Evolutionary conservation across 768 basidiomycete genomes (phyloP).

Genomic region (Asterophora parasitica): DNA sequence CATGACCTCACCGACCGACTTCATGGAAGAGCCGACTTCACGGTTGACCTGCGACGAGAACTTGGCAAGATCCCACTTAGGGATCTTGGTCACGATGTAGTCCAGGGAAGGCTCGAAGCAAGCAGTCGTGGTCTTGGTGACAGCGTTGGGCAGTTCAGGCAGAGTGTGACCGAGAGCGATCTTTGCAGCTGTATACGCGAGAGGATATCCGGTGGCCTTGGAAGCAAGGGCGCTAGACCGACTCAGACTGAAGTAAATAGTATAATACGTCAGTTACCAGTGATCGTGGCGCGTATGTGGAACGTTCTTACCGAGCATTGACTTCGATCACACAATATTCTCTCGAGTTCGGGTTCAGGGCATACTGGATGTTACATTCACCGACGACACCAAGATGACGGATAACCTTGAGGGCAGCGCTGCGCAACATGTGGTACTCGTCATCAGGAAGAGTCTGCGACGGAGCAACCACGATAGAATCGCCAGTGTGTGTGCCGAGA

Average conservation of each 20-base stretch:
- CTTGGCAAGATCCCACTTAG: slow-evolving; percentile 99
- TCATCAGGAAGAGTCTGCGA: slow-evolving; percentile 97
- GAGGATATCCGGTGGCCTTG: slow-evolving; percentile 97
- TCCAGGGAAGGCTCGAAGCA: slow-evolving; percentile 99
- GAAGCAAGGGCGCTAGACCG: slow-evolving; percentile 95
- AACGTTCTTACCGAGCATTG: slow-evolving; percentile 71
- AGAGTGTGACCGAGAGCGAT: slow-evolving; percentile 97
- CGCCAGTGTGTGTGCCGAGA: slow-evolving; percentile 97
- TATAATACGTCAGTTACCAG: not conserved
- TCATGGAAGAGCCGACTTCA: slow-evolving; percentile 96
- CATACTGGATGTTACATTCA: slow-evolving; percentile 98
- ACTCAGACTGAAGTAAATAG: slow-evolving; percentile 45
- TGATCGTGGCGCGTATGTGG: slow-evolving; percentile 1
- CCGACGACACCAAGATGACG: slow-evolving; percentile 90
- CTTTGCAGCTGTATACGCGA: slow-evolving; percentile 98
- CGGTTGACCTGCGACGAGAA: slow-evolving; percentile 93
- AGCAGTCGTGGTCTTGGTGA: slow-evolving; percentile 98
- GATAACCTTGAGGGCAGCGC: slow-evolving; percentile 93
- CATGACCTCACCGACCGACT: slow-evolving; percentile 99
- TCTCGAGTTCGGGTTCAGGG: slow-evolving; percentile 84
- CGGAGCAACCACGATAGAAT: slow-evolving; percentile 98
- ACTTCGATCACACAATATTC: slow-evolving; percentile 99
- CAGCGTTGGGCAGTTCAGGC: slow-evolving; percentile 96
- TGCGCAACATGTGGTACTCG: slow-evolving; percentile 98
- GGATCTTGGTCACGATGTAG: slow-evolving; percentile 99